Base-by-base conservation (phyloP, 176 grass and related monocot genomes). In the Eleusine coracana region DNA sequence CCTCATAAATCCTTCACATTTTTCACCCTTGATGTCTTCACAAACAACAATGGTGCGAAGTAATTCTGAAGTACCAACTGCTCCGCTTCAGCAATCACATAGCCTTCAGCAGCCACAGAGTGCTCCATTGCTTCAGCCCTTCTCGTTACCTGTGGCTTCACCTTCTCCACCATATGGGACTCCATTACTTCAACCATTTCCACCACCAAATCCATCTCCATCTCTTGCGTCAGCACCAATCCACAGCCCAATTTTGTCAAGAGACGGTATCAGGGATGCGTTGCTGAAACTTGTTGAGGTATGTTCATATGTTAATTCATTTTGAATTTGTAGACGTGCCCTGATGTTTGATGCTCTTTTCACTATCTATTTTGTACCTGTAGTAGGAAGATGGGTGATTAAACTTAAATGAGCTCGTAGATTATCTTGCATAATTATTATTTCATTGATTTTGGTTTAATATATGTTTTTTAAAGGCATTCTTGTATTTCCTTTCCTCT, bases 1-100 rank as follows among this genome's bases (percentile, higher is more conserved):
- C 75, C 88, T 86, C 69, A 79, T 93, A 59, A 93, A 93, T 68
- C 91, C 91, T 41, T 93, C 83, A 74, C 83, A 64, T 68, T 88
- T 93, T 71, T 81, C 83, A 44, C 54, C 85, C 21, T 37, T 79
- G 55, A 70, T 45, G 40, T 72, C 88, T 86, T 86, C 75, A 3
- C 63, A 85, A 45, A 83, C 77, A 70, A 76, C 78, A 66, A 86
- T 83, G 88, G 29, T 73, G 34, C 9, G 3, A 8, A 66, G n/a
- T 70, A 82, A 78, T 56, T 80, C 31, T 60, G 74, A 34, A 4
- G 48, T 73, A 44, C 82, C 82, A 73, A 87, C 75, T 88, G 88
- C 83, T 42, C 83, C 75, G 16, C 85, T 80, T 56, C 69, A 88
- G 68, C 88, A 93, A 77, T 80, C 82, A 83, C 70, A 31, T 62